These are phyloP conservation scores for Zymoseptoria ardabiliae DNA, from an alignment of 2,329 filamentous ascomycete species.

Conservation along the genomic window DNA sequence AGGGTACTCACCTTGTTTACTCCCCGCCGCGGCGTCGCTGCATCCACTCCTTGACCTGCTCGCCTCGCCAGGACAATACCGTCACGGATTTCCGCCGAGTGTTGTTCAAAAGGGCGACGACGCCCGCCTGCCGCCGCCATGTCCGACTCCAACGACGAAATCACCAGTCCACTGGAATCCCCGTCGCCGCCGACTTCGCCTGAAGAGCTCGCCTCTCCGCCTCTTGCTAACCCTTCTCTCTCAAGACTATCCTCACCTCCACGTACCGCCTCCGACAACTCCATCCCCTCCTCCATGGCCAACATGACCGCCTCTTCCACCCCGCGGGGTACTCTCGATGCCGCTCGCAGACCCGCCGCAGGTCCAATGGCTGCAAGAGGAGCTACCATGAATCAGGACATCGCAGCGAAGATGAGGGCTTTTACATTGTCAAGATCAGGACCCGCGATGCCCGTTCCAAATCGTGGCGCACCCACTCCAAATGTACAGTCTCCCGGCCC, in stretches of 20 bases:
- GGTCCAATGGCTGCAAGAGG: conserved; percentile 39
- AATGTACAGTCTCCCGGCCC: conserved; percentile 15
- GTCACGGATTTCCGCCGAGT: not conserved
- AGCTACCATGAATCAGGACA: conserved; percentile 45
- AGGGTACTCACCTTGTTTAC: not conserved
- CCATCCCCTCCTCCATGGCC: conserved; percentile 36
- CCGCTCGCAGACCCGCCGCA: conserved; percentile 49
- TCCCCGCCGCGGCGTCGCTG: not conserved
- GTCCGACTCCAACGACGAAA: conserved; percentile 10
- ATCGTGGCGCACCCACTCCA: conserved; percentile 13
- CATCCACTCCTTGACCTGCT: not conserved
- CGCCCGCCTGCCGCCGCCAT: conserved; percentile 5
- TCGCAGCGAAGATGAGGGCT: conserved; percentile 62
- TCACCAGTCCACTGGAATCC: conserved; percentile 11
- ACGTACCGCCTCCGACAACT: conserved; percentile 17
- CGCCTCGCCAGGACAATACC: not conserved
- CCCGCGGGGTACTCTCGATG: conserved; percentile 67
- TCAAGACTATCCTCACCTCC: conserved; percentile 8
- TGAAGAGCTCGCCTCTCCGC: conserved; percentile 15
- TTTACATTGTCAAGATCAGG: conserved; percentile 61
- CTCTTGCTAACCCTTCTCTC: conserved; percentile 10
- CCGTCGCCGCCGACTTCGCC: conserved; percentile 24
- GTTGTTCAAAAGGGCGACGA: not conserved
- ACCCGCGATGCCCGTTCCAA: conserved; percentile 30
- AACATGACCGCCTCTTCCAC: conserved; percentile 78